These are phyloP conservation scores for Oryza officinalis DNA, from an alignment of 176 grass and related monocot species.

Conservation along the genomic window DNA sequence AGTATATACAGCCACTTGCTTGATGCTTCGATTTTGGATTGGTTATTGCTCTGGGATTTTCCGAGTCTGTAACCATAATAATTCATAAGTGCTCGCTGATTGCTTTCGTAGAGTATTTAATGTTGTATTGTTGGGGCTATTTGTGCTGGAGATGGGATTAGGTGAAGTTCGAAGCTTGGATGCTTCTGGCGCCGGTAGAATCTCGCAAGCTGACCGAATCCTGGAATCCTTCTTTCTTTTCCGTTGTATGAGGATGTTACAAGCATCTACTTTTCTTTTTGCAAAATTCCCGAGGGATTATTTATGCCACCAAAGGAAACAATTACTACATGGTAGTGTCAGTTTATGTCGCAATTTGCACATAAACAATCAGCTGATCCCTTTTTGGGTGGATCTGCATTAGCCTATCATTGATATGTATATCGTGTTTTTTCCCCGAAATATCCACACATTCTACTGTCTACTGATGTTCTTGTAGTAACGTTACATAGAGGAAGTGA, in stretches of 20 bases:
- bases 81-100: not conserved
- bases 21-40: not conserved
- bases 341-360: not conserved
- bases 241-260: not conserved
- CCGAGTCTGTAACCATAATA: not conserved
- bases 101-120: not conserved
- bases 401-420: constrained; percentile 21
- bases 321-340: not conserved
- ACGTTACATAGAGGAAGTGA: not conserved
- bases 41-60: not conserved
- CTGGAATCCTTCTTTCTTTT: constrained; percentile 40
- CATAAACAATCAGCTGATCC: not conserved
- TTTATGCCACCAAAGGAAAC: constrained; percentile 33
- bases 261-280: constrained; percentile 26
- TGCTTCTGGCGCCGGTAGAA: constrained; percentile 42
- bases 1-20: not conserved
- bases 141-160: constrained; percentile 13
- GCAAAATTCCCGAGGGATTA: constrained; percentile 2
- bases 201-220: constrained; percentile 34
- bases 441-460: constrained; percentile 18
- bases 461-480: not conserved
- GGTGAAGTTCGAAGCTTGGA: constrained; percentile 14
- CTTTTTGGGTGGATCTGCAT: constrained; percentile 22
- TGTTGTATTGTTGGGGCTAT: not conserved
- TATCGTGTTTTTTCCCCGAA: not conserved